Evolutionary conservation across 306 rosid species (phyloP).

Genomic region (Boehmeria nivea): DNA sequence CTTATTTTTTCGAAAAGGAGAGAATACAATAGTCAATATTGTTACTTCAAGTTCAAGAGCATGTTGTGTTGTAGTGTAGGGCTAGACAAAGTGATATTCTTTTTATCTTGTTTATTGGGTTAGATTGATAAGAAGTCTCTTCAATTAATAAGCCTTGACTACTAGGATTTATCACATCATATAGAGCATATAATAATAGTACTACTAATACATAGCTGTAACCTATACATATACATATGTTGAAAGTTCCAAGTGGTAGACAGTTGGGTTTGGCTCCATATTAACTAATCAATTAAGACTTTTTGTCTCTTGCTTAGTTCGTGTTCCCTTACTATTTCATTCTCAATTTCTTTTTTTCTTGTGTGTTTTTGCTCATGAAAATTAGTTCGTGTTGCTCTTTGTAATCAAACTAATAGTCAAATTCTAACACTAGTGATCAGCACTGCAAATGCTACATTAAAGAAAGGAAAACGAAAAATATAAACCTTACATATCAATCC

Average conservation of each 20-base stretch:
- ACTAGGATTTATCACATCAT: neutral
- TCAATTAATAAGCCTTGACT: neutral
- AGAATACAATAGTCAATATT: neutral
- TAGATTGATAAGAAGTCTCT: neutral
- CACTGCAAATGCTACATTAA: no score
- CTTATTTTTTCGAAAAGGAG: neutral
- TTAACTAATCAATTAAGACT: neutral
- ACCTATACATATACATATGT: neutral
- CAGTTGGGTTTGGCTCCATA: neutral
- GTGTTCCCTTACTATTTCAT: no score
- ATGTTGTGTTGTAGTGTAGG: neutral
- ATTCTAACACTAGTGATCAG: no score
- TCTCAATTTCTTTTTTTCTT: no score
- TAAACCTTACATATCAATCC: no score
- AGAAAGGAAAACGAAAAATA: no score
- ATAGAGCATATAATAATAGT: neutral
- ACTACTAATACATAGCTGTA: conserved; percentile 1
- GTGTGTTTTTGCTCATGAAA: no score
- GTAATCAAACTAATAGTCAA: no score
- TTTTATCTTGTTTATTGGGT: neutral
- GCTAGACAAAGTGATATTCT: neutral
- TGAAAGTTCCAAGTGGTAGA: neutral
- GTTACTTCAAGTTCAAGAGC: neutral
- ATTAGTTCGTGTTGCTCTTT: no score
- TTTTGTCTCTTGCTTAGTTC: no score